Evolutionary conservation across 2,329 filamentous ascomycete species (phyloP).

Genomic region (Ilyonectria sp.): DNA sequence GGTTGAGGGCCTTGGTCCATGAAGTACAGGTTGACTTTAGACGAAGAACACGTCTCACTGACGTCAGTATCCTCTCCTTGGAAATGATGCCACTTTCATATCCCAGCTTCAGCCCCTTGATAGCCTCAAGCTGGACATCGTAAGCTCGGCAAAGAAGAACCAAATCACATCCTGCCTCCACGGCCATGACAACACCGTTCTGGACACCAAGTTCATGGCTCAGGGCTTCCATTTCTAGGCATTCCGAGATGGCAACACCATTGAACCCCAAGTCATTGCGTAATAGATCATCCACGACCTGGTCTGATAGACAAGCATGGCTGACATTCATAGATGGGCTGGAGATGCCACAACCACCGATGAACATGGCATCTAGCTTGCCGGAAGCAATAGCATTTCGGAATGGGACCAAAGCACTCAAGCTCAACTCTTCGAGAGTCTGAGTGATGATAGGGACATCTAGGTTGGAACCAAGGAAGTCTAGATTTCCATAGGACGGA

Average conservation of each 20-base stretch:
- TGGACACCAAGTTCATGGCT: constrained; percentile 98
- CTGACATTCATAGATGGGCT: constrained; percentile 94
- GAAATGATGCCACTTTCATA: constrained; percentile 93
- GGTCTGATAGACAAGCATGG: constrained; percentile 93
- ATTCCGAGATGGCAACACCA: constrained; percentile 95
- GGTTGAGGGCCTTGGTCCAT: constrained; percentile 93
- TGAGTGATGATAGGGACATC: constrained; percentile 97
- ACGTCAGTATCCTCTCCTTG: constrained; percentile 83
- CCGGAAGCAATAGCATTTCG: constrained; percentile 90
- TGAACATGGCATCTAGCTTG: constrained; percentile 91
- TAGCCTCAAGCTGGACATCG: constrained; percentile 90
- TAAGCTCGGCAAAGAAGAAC: constrained; percentile 91
- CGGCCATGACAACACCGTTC: constrained; percentile 96
- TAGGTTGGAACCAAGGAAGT: constrained; percentile 90
- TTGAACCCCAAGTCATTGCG: constrained; percentile 91
- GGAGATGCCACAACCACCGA: constrained; percentile 93
- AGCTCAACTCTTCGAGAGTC: constrained; percentile 89
- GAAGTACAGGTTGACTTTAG: constrained; percentile 90
- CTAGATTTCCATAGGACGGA: constrained; percentile 94
- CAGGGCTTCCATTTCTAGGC: constrained; percentile 95
- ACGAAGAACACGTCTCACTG: constrained; percentile 81
- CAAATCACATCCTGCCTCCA: constrained; percentile 95
- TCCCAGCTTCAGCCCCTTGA: constrained; percentile 89
- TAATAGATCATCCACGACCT: constrained; percentile 91
- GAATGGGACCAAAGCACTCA: constrained; percentile 94